phyloP scores from a whole-genome alignment of 2,329 filamentous ascomycete species.

The Cercospora beticola region DNA sequence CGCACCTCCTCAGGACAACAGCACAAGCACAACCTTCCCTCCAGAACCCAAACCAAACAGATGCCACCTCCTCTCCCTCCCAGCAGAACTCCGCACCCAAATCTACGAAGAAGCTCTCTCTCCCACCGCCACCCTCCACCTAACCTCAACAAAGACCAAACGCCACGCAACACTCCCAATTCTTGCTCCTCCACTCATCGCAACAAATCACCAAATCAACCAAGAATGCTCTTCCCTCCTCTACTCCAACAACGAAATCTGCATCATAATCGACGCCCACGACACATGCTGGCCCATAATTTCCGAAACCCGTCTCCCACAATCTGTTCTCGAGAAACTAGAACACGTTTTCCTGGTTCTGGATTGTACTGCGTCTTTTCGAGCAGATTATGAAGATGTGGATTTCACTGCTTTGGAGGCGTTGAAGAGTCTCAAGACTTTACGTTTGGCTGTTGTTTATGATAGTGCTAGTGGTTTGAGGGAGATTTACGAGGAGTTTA shows the following conservation, averaged over 20 bases:
- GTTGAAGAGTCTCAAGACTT: conserved; percentile 8
- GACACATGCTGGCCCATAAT: conserved; percentile 31
- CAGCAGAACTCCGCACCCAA: conserved; percentile 29
- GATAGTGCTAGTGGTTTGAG: not conserved
- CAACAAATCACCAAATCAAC: conserved; percentile 42
- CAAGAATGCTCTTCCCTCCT: conserved; percentile 41
- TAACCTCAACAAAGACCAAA: conserved; percentile 23
- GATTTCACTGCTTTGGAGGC: conserved; percentile 25
- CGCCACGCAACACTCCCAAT: conserved; percentile 23
- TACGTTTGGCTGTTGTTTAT: conserved; percentile 14
- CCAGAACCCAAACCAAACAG: not conserved
- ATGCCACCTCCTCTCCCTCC: conserved; percentile 28
- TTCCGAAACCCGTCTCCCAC: conserved; percentile 27
- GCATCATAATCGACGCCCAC: conserved; percentile 40
- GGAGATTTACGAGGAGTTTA: not conserved
- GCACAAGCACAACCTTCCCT: not conserved
- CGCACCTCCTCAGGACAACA: not conserved
- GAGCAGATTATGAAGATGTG: conserved; percentile 26
- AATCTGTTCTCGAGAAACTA: conserved; percentile 23
- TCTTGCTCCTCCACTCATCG: conserved; percentile 43
- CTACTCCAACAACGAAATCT: conserved; percentile 45
- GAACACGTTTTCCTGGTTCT: conserved; percentile 30
- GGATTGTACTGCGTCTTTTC: conserved; percentile 28
- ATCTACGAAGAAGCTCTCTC: conserved; percentile 31
- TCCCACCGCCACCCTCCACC: conserved; percentile 23